Base-by-base conservation (phyloP, 257 asterid species). In the Buddleja alternifolia region DNA sequence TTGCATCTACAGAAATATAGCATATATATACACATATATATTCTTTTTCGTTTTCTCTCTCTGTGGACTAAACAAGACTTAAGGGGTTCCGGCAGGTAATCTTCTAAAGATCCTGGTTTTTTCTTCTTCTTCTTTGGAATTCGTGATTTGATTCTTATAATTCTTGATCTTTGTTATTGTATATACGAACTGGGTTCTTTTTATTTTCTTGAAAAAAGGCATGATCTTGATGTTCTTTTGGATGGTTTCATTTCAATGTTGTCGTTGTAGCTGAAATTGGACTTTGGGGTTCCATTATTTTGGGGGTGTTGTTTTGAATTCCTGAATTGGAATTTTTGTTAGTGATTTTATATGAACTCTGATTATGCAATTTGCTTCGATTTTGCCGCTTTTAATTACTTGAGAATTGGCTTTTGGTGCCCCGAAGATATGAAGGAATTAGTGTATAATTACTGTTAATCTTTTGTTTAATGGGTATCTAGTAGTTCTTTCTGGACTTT, bases 51-150 rank as follows among this genome's bases (percentile, higher is more conserved):
- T 46, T 66, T 21, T 51, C 69, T 66, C 74, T 65, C 59, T 76
- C 75, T 41, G 74, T 80, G 74, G 82, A 80, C 80, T 80, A 54
- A 63, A 37, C 73, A 44, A 47, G 77, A 76, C 84, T 76, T 66
- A 40, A 48, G 67, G 74, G 77, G 66, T 76, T 80, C 60, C 61
- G 23, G 66, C 73, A 55, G 81, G 78, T 56, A 66, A 69, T 55
- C 58, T 16, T 66, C 71, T 32, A 10, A 42, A 37, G 68, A 54
- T 63, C 72, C 57, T 25, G 45, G 67, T 20, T 11, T 21, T 20
- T 75, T 12, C 14, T 19, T 67, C 34, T 17, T 46, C 37, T 60
- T 36, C 46, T 76, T 52, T 67, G 37, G 52, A 46, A 37, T 46
- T 58, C 44, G n/a, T 62, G 56, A 53, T 69, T 58, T 69, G 67